phyloP scores from a whole-genome alignment of 2,329 filamentous ascomycete species.

The Paracorniculantispora psalliotae region DNA sequence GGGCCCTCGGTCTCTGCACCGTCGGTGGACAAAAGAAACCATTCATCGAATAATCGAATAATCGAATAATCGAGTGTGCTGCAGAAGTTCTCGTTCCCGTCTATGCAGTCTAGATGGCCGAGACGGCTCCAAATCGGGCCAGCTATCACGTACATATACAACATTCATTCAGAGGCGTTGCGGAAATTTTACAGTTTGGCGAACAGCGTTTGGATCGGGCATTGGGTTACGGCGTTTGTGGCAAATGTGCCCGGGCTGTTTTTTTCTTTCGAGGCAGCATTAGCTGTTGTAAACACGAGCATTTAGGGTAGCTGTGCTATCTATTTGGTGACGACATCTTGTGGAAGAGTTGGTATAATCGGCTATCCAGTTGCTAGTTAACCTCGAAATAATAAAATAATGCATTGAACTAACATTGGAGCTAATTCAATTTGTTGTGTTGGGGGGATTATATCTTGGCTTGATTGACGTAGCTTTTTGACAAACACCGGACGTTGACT shows the following conservation, averaged over 20 bases:
- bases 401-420: slow-evolving; percentile 14
- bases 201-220: slow-evolving; percentile 8
- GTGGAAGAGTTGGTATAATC: neutral
- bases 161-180: slow-evolving; percentile 2
- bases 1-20: slow-evolving; percentile 58
- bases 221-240: slow-evolving; percentile 8
- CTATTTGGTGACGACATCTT: neutral
- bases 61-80: neutral
- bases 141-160: neutral
- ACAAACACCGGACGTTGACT: too few species aligned
- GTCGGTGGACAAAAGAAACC: slow-evolving; percentile 62
- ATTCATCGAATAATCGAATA: slow-evolving; percentile 51
- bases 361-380: neutral
- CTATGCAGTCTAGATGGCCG: neutral
- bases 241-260: neutral
- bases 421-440: too few species aligned
- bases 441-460: too few species aligned
- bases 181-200: neutral
- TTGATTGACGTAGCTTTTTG: too few species aligned
- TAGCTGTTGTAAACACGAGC: neutral
- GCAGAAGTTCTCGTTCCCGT: neutral
- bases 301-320: neutral
- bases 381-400: neutral
- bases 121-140: neutral
- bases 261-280: neutral